Evolutionary conservation across 257 asterid species (phyloP).

Genomic region (Verbena officinalis): DNA sequence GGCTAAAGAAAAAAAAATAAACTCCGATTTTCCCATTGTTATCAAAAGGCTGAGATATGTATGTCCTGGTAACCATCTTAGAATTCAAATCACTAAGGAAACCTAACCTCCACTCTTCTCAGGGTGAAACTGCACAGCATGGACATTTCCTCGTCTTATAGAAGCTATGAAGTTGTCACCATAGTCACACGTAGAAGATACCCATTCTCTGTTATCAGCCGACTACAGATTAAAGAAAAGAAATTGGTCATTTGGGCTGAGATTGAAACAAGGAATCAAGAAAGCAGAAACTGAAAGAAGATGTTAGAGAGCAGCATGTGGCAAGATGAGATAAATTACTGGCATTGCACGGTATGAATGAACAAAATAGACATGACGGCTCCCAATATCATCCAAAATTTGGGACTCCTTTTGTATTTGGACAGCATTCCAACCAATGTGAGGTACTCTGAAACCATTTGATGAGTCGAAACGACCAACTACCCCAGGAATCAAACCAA

Average conservation of each 20-base stretch:
- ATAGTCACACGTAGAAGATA: conserved; percentile 84
- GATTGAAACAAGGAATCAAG: conserved; percentile 26
- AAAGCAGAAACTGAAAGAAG: not conserved
- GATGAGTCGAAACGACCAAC: conserved; percentile 95
- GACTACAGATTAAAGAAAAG: conserved; percentile 47
- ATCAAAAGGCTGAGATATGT: not conserved
- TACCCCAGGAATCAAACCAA: conserved; percentile 91
- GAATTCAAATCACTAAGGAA: conserved; percentile 11
- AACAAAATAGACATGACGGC: conserved; percentile 90
- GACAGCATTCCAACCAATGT: conserved; percentile 97
- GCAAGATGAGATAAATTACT: conserved; percentile 45
- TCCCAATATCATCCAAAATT: conserved; percentile 80
- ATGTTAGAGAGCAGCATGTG: conserved; percentile 9
- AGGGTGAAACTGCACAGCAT: conserved; percentile 97
- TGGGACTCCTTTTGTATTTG: conserved; percentile 55
- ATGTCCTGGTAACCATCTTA: conserved; percentile 1
- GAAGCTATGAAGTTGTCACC: conserved; percentile 85
- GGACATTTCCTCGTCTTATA: conserved; percentile 82
- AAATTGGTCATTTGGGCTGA: conserved; percentile 25
- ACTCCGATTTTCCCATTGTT: not conserved
- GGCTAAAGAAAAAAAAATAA: not conserved
- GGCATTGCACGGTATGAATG: conserved; percentile 94
- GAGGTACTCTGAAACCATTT: conserved; percentile 83
- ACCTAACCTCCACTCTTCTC: conserved; percentile 95
- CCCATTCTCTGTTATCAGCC: conserved; percentile 84